Conservation (phyloP, 768 basidiomycete genomes). For the Tulasnella sp. region DNA sequence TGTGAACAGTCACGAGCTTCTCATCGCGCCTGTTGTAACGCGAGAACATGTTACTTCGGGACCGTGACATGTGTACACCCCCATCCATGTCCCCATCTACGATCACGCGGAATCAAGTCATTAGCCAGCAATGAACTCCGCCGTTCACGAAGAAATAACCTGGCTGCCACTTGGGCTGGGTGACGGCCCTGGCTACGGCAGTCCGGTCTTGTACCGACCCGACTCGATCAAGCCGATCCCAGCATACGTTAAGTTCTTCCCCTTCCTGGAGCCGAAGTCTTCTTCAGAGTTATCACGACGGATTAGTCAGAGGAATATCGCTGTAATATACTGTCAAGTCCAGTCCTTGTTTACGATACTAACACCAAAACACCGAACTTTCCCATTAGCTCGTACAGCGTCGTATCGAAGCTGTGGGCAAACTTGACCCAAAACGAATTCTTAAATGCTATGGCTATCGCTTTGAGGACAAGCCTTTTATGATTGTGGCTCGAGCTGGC, state of each 20-base stretch:
- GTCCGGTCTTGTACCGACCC: background rate
- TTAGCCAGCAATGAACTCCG: no score
- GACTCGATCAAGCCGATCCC: background rate
- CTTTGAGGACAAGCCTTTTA: background rate
- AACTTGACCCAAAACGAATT: background rate
- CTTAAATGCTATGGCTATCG: conserved; percentile 1
- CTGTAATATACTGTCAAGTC: background rate
- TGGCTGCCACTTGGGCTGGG: no score
- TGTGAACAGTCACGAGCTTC: no score
- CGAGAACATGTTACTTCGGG: no score
- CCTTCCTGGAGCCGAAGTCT: background rate
- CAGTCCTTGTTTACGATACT: background rate
- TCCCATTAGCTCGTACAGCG: background rate
- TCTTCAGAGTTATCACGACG: background rate
- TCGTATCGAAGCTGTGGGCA: background rate
- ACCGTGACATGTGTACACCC: no score
- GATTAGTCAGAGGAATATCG: background rate
- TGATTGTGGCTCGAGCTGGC: background rate
- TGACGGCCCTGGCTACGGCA: background rate
- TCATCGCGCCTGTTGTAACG: no score
- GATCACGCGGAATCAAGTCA: no score
- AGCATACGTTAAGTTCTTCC: background rate
- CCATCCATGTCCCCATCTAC: no score
- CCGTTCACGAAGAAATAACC: no score
- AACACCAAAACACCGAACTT: background rate